Evolutionary conservation across 2,329 filamentous ascomycete genomes (phyloP), one percentile per base, ranked within the genome.

Genomic region (Remersonia thermophila): DNA sequence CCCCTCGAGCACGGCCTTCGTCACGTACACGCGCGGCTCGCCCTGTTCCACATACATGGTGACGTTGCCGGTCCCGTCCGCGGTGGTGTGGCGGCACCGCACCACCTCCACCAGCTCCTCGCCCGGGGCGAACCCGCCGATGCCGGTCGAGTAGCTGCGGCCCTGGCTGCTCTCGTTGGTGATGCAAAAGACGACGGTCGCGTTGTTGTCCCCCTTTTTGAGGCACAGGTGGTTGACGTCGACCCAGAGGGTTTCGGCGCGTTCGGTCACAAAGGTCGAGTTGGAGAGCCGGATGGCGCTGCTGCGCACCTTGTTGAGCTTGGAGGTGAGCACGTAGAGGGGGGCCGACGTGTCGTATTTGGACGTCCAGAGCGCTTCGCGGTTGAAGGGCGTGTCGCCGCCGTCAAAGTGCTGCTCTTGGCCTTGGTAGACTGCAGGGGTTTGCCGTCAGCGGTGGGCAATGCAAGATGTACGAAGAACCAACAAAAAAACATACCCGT

Each of bases 351-450:
- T 67, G 41, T 60, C 48, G 52, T 67, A 77, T 6, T 55, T 56
- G 9, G 66, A 69, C 9, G 65, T 53, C 74, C 73, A 78, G 29
- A 71, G 58, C 7, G 72, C 69, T 49, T 77, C 71, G n/a, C 72
- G 68, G 47, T 69, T 67, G 34, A 61, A 63, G 0, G 63, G 56
- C 7, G 70, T 70, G 31, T 55, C 56, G 27, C 53, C 60, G n/a
- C 60, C 62, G 2, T 59, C 51, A 50, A 66, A 74, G 41, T 68
- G 71, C 48, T 80, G 76, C 54, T 80, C 77, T 42, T 76, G 71
- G 18, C 76, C 77, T 45, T 77, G 67, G 54, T 80, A 81, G 25
- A 80, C 49, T 47, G 34, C 10, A 3, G 27, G 27, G 2, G 39
- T 41, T 25, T 37, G 37, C 12, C 2, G 11, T 9, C 20, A 13